Evolutionary conservation across 345 rosid species (phyloP).

Genomic region (Bruguiera gymnorhiza): DNA sequence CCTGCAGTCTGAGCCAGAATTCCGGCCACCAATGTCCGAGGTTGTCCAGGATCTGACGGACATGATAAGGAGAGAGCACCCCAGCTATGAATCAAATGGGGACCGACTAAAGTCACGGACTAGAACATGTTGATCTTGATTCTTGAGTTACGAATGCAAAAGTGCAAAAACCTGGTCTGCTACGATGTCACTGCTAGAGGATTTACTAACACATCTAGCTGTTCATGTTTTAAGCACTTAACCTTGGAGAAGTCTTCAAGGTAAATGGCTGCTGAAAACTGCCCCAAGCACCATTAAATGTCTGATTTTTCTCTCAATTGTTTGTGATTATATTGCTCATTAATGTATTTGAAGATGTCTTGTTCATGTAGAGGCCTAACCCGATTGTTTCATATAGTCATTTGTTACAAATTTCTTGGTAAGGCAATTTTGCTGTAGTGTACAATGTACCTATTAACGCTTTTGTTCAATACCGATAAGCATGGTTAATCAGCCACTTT

Average conservation of each 20-base stretch:
- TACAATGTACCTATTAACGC: no score
- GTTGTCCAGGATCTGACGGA: slow-evolving; percentile 89
- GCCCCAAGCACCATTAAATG: not conserved
- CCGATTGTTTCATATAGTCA: slow-evolving; percentile 25
- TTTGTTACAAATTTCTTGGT: slow-evolving; percentile 33
- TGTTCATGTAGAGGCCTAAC: slow-evolving; percentile 21
- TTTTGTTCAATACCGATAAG: no score
- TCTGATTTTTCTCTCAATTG: slow-evolving; percentile 16
- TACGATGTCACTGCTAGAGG: slow-evolving; percentile 6
- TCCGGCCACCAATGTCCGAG: slow-evolving; percentile 84
- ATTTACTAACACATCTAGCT: slow-evolving; percentile 5
- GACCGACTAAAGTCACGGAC: slow-evolving; percentile 21
- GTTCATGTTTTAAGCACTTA: slow-evolving; percentile 9
- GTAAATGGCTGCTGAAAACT: not conserved
- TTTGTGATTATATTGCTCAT: slow-evolving; percentile 23
- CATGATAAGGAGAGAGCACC: slow-evolving; percentile 74
- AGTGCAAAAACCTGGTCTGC: slow-evolving; percentile 11
- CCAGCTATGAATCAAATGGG: slow-evolving; percentile 52
- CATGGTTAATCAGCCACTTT: no score
- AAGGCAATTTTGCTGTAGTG: slow-evolving; percentile 25
- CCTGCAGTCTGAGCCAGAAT: slow-evolving; percentile 74
- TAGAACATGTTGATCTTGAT: slow-evolving; percentile 6
- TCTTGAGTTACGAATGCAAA: slow-evolving; percentile 12
- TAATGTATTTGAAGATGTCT: slow-evolving; percentile 13
- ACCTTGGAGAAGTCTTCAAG: not conserved